Base-by-base conservation (phyloP, 2,329 filamentous ascomycete genomes). In the Pseudogymnoascus sp. region DNA sequence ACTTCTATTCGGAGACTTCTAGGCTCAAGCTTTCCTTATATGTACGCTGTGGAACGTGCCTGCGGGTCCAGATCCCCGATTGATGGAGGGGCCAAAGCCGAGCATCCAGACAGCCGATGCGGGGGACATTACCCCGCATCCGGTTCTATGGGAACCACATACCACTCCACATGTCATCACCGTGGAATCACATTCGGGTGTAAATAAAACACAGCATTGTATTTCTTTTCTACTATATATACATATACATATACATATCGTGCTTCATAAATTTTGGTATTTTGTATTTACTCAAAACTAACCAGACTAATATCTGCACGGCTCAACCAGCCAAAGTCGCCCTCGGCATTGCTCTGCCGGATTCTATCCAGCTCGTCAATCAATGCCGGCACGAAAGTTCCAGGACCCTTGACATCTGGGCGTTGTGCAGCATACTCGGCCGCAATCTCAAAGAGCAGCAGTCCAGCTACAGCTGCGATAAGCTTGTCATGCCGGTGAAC, bases 361-460 rank as follows among this genome's bases (percentile, higher is more conserved):
- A 85, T 70, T 24, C 73, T 72, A 68, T 80, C 81, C 66, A 88
- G 70, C 75, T 84, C 89, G 69, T 97, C 93, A 44, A 97, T 77
- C 71, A 97, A 93, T 0, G 87, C 87, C 0, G 91, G 88, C 11
- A 96, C 86, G 77, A 97, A 97, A 0, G 86, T 91, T 0, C 93
- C 93, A 0, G 93, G 92, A 0, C 93, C 93, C 64, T 79, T 80
- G 2, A 95, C 90, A 66, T 86, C 81, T 0, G 77, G 74, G 61
- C 85, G 76, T 76, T 93, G 88, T 0, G 91, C 90, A 1, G 86
- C 85, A 21, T 85, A 77, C 63, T 76, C 74, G 24, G 74, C 74
- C 1, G 87, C 87, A 67, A 89, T 82, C 73, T 95, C 92, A 72
- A 88, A 97, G 73, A 91, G 83, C 67, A 95, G 74, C 16, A 96